Evolutionary conservation across 345 rosid species (phyloP).

Genomic region (Mangifera indica): DNA sequence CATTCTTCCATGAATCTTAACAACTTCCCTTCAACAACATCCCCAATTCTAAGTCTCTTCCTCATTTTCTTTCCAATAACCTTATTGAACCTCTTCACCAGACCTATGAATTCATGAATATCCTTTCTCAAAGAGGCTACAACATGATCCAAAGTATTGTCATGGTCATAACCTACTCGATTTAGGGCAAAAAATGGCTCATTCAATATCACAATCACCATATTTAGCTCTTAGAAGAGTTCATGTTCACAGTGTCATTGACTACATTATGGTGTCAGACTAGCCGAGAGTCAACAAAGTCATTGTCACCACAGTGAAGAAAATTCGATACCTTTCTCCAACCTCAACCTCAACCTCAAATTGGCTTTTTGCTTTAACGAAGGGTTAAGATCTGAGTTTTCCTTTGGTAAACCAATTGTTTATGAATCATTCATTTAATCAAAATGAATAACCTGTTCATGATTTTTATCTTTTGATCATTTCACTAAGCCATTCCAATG

Average conservation of each 20-base stretch:
- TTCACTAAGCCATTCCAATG: too few relatives aligned
- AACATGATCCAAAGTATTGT: too few relatives aligned
- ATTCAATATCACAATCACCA: not conserved
- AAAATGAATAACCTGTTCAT: not conserved
- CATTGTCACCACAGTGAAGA: not conserved
- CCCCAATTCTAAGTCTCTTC: not conserved
- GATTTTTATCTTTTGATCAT: too few relatives aligned
- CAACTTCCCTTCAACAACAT: not conserved
- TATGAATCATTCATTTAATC: not conserved
- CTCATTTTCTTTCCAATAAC: too few relatives aligned
- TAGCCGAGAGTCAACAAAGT: not conserved
- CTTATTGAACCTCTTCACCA: not conserved
- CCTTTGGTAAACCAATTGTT: not conserved
- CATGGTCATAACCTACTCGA: too few relatives aligned
- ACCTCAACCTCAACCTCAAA: not conserved
- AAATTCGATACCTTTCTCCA: not conserved
- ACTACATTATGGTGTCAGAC: not conserved
- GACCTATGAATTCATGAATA: not conserved
- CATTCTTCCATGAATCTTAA: not conserved
- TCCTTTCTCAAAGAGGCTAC: too few relatives aligned
- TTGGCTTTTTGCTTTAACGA: not conserved
- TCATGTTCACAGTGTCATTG: not conserved
- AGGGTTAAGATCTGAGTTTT: not conserved
- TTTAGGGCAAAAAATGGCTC: not conserved
- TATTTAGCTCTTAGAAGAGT: not conserved